A percentile compares a stretch with the other conserved stretches of the same genome.
Conservation (phyloP, 176 grass and related monocot genomes). For the Ananas comosus region DNA sequence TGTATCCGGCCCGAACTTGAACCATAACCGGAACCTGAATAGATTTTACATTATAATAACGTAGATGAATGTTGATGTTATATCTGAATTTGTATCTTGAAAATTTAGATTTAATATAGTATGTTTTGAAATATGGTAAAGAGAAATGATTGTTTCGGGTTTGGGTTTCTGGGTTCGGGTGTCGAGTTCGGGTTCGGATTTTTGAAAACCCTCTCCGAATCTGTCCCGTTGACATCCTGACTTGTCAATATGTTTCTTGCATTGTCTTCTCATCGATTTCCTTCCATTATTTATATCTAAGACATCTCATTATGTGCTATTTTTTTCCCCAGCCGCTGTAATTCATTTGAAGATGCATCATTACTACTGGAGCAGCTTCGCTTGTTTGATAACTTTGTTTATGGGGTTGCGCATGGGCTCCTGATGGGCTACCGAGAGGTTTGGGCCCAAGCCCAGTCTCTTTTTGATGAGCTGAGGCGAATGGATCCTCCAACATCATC, state of each 20-base stretch:
- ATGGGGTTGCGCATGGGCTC: constrained; percentile 85
- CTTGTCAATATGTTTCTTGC: neutral
- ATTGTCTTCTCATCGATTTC: neutral
- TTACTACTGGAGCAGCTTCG: constrained; percentile 91
- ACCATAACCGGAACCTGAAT: no score
- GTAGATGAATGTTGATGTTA: no score
- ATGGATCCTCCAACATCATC: constrained; percentile 93
- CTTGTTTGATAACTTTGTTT: constrained; percentile 90
- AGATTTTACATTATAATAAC: no score
- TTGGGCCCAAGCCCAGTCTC: constrained; percentile 55
- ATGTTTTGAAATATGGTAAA: no score
- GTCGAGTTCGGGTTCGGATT: no score
- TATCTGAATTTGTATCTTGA: no score
- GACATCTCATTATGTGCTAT: constrained; percentile 12
- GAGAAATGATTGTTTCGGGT: no score
- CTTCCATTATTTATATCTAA: neutral
- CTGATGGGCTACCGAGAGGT: constrained; percentile 73
- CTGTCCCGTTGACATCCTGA: neutral
- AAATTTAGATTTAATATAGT: no score
- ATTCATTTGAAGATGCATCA: constrained; percentile 89
- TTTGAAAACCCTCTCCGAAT: neutral
- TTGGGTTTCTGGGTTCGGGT: no score
- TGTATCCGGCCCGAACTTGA: no score
- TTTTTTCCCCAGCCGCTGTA: constrained; percentile 69
- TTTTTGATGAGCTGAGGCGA: constrained; percentile 69